Base-by-base conservation (phyloP, 192 early-diverging fungal species). In the Thamnidium elegans region DNA sequence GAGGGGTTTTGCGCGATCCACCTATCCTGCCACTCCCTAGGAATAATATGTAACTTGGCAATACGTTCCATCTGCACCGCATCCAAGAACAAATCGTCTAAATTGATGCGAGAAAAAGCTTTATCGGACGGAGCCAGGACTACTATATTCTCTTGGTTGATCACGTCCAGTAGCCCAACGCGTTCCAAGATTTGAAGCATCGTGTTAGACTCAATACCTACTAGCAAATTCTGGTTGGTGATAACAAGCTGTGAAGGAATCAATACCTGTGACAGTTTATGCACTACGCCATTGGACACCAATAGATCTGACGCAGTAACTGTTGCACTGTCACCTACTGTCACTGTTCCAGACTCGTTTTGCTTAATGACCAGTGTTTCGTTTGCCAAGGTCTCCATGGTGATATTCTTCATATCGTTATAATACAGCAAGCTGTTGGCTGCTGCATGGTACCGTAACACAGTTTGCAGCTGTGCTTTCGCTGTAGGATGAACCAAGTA, bases 21-120 rank as follows among this genome's bases (percentile, higher is more conserved):
- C 58, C 7, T 13, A 63, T 15, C 32, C 52, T 62, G 26, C 61
- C 67, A 13, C 21, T 13, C 0, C 48, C 61, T 3, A 58, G 88
- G 89, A 14, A 91, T 80, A 1, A 91, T 75, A 65, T 91, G 89
- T 39, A 89, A 61, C 44, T 80, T 79, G 5, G 85, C 75, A 2
- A 88, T 68, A 19, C 81, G 73, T 23, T 77, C 78, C 14, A 87
- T 70, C 54, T 70, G 63, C 15, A 73, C 74, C n/a, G 48, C 54
- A 34, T 85, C 79, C 7, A 61, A 47, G 23, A 62, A 17, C 30
- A 65, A 58, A 30, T 45, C 21, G 0, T 58, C 77, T 21, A 71
- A 34, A 62, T 78, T 79, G 46, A 80, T 53, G 3, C 72, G 54
- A 7, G 62, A 48, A 68, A 85, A 83, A 3, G 81, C 84, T n/a